These are phyloP conservation scores for Saturnispora saitoi DNA, from an alignment of 805 yeast species.

Conservation along the genomic window DNA sequence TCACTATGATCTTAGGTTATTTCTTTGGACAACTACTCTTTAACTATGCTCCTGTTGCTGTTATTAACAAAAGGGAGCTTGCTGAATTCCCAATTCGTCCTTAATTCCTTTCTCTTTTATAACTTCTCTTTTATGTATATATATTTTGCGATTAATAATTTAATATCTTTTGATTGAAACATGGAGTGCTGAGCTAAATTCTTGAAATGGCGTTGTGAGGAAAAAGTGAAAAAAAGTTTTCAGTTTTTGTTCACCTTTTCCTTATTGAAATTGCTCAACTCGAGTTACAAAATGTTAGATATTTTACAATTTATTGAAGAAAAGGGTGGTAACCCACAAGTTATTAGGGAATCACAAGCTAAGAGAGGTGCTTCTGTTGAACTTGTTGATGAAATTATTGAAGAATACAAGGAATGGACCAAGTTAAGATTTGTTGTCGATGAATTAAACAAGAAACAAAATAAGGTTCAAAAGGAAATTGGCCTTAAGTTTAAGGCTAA, in stretches of 20 bases:
- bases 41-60: slow-evolving; percentile 22
- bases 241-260: background rate
- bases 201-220: background rate
- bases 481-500: slow-evolving; percentile 89
- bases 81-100: slow-evolving; percentile 6
- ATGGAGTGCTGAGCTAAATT: background rate
- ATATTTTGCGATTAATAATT: background rate
- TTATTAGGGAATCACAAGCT: slow-evolving; percentile 77
- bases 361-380: slow-evolving; percentile 95
- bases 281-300: slow-evolving; percentile 60
- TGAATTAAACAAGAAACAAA: slow-evolving; percentile 78
- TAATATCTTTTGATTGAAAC: background rate
- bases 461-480: slow-evolving; percentile 86
- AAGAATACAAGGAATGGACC: slow-evolving; percentile 89
- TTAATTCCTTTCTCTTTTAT: background rate
- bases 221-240: background rate
- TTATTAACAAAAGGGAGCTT: slow-evolving; percentile 7
- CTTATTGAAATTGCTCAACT: background rate
- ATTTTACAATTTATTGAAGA: slow-evolving; percentile 87
- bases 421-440: slow-evolving; percentile 83
- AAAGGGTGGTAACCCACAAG: slow-evolving; percentile 94
- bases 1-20: slow-evolving; percentile 56
- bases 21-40: slow-evolving; percentile 49
- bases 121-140: background rate
- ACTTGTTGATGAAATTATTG: slow-evolving; percentile 89